Percentiles rank a stretch among this genome's conserved stretches.
These are phyloP conservation scores for Pseudogymnoascus destructans DNA, from an alignment of 2,329 filamentous ascomycete genomes.

Conservation along the genomic window DNA sequence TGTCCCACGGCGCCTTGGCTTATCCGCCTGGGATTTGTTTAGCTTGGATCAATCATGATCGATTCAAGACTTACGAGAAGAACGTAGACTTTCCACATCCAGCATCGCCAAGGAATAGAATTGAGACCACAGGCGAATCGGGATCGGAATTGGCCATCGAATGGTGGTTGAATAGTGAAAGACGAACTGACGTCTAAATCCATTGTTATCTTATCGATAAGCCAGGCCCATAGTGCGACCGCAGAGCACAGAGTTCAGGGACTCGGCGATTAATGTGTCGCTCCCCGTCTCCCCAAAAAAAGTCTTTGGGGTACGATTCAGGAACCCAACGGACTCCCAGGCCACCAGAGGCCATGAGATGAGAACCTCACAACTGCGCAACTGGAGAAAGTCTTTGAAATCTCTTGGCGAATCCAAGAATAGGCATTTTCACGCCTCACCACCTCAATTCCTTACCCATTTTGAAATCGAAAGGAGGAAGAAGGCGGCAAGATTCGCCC, in stretches of 20 bases:
- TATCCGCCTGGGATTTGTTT: constrained; percentile 33
- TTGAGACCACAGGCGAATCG: constrained; percentile 35
- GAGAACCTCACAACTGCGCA: neutral
- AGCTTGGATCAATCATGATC: neutral
- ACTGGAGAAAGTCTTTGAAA: neutral
- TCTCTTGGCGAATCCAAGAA: neutral
- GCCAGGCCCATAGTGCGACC: neutral
- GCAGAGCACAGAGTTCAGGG: constrained; percentile 2
- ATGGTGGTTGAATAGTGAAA: constrained; percentile 14
- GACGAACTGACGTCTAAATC: constrained; percentile 20
- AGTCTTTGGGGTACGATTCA: constrained; percentile 2
- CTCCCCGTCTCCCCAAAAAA: constrained; percentile 3
- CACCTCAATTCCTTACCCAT: neutral
- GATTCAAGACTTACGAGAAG: constrained; percentile 37
- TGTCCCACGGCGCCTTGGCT: constrained; percentile 31
- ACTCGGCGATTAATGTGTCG: neutral
- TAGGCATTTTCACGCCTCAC: neutral
- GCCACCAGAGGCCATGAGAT: neutral
- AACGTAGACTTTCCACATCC: constrained; percentile 49
- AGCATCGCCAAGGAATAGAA: constrained; percentile 46
- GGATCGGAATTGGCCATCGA: constrained; percentile 17
- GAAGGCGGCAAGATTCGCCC: constrained; percentile 13
- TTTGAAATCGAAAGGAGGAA: constrained; percentile 6
- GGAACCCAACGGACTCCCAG: neutral
- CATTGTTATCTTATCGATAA: constrained; percentile 7